Conservation (phyloP, 129 eudicot genomes). For the Lactuca sativa region DNA sequence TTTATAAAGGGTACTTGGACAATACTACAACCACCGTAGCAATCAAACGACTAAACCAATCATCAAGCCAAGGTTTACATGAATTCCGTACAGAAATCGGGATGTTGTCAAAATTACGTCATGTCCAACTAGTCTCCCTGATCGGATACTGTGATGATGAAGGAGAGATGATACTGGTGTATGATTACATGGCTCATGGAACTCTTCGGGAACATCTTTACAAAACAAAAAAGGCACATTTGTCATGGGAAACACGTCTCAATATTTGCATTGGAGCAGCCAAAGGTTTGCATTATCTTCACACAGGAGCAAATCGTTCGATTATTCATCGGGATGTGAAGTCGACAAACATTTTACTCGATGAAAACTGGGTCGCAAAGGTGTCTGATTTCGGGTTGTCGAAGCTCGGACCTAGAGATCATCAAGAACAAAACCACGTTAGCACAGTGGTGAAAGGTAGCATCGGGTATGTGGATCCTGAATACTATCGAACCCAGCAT, state of each 20-base stretch:
- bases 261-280: conserved; percentile 60
- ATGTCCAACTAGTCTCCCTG: conserved; percentile 51
- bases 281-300: conserved; percentile 49
- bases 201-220: conserved; percentile 45
- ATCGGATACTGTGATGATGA: conserved; percentile 49
- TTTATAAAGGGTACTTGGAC: conserved; percentile 49
- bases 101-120: conserved; percentile 42
- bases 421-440: conserved; percentile 35
- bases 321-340: conserved; percentile 56
- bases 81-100: conserved; percentile 48
- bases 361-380: conserved; percentile 59
- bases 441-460: conserved; percentile 55
- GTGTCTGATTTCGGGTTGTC: conserved; percentile 58
- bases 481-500: conserved; percentile 32
- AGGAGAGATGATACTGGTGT: conserved; percentile 47
- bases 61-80: conserved; percentile 41
- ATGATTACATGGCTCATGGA: conserved; percentile 52
- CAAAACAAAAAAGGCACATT: conserved; percentile 33
- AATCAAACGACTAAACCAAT: conserved; percentile 40
- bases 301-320: conserved; percentile 36
- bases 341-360: conserved; percentile 50
- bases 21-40: conserved; percentile 31
- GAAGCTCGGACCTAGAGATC: conserved; percentile 41
- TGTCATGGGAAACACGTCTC: conserved; percentile 51
- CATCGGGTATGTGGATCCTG: conserved; percentile 51